These are phyloP conservation scores for Jaenimonas drosophilae DNA, from an alignment of 208 protist species.

Conservation along the genomic window DNA sequence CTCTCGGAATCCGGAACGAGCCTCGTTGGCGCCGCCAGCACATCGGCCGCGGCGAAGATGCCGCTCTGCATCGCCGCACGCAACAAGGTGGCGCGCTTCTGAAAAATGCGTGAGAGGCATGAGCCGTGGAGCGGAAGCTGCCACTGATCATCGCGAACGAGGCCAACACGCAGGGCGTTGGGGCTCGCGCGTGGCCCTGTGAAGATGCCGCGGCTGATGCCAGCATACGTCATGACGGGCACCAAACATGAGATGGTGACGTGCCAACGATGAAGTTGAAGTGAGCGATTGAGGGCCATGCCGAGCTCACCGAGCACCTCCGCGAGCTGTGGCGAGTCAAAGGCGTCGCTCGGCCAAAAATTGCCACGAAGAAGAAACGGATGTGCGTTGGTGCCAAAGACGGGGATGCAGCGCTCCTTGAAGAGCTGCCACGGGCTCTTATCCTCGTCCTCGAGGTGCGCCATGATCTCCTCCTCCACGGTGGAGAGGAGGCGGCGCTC, in stretches of 20 bases:
- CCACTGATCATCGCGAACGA: constrained; percentile 48
- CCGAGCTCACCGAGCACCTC: constrained; percentile 62
- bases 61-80: constrained; percentile 10
- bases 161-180: constrained; percentile 43
- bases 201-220: constrained; percentile 75
- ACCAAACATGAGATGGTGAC: constrained; percentile 72
- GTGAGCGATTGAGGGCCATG: constrained; percentile 68
- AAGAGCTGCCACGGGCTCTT: constrained; percentile 86
- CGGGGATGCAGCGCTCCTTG: constrained; percentile 65
- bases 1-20: too few species aligned
- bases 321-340: constrained; percentile 70
- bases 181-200: constrained; percentile 57
- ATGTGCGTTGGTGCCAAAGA: constrained; percentile 64
- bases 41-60: background rate
- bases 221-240: constrained; percentile 66
- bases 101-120: constrained; percentile 12
- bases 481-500: background rate
- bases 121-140: constrained; percentile 24
- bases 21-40: too few species aligned
- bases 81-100: constrained; percentile 14
- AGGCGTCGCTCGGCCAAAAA: constrained; percentile 81
- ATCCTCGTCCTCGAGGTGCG: constrained; percentile 66
- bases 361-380: constrained; percentile 79
- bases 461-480: constrained; percentile 34
- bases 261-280: constrained; percentile 84